These are phyloP conservation scores for Erysimum cheiranthoides DNA, from an alignment of 345 rosid genomes.

Conservation along the genomic window DNA sequence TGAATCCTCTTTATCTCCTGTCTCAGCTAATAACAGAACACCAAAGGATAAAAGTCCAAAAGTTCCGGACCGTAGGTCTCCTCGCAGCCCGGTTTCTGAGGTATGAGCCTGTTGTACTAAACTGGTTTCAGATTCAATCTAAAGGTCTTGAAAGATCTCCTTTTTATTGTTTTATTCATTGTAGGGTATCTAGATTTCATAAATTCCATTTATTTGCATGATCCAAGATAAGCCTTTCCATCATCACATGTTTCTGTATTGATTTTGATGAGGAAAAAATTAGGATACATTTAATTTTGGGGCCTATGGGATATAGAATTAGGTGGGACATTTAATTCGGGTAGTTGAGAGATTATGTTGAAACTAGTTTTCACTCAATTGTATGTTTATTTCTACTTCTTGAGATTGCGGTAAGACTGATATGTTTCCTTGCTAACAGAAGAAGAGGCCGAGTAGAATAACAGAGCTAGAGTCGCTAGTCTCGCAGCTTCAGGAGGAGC, in stretches of 20 bases:
- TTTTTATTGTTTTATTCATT: constrained; percentile 1
- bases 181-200: constrained; percentile 14
- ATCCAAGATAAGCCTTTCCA: constrained; percentile 35
- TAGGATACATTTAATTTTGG: constrained; percentile 35
- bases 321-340: constrained; percentile 49
- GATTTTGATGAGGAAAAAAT: constrained; percentile 18
- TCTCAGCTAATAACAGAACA: constrained; percentile 58
- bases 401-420: constrained; percentile 14
- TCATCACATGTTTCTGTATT: constrained; percentile 36
- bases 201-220: constrained; percentile 41
- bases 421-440: constrained; percentile 55
- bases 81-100: constrained; percentile 81
- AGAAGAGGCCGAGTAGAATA: constrained; percentile 84
- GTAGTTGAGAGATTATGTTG: constrained; percentile 43
- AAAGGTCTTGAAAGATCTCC: constrained; percentile 8
- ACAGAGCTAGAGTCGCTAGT: constrained; percentile 79
- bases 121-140: constrained; percentile 29
- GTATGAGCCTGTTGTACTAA: constrained; percentile 49
- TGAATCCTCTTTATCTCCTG: constrained; percentile 60
- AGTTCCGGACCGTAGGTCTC: constrained; percentile 71
- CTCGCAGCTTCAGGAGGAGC: constrained; percentile 80
- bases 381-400: constrained; percentile 8
- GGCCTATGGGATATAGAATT: constrained; percentile 24
- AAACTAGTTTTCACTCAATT: constrained; percentile 27
- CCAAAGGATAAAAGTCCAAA: constrained; percentile 86